Conservation (phyloP, 1,139 yeast species). For the Debaryomyces coudertii region DNA sequence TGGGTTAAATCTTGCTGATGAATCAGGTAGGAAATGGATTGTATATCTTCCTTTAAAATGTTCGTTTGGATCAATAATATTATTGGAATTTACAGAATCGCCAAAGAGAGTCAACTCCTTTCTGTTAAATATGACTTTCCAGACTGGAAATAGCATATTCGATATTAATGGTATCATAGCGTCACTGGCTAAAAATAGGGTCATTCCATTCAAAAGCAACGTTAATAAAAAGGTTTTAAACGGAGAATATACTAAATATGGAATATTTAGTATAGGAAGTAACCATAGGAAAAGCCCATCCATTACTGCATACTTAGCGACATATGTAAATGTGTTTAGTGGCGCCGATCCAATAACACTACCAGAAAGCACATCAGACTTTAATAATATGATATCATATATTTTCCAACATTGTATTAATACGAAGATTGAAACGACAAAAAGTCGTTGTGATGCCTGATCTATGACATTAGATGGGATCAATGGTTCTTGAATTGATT, state of each 20-base stretch:
- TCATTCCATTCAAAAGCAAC: conserved; percentile 35
- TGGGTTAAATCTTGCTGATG: conserved; percentile 84
- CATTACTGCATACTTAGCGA: conserved; percentile 68
- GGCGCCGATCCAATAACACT: conserved; percentile 19
- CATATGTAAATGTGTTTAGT: conserved; percentile 57
- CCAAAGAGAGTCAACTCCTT: conserved; percentile 77
- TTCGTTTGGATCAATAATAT: conserved; percentile 60
- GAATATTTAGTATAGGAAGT: conserved; percentile 75
- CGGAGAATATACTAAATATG: conserved; percentile 66
- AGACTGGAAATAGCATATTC: conserved; percentile 37
- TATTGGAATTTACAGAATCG: conserved; percentile 42
- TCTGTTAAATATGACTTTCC: conserved; percentile 49
- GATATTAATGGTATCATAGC: conserved; percentile 40
- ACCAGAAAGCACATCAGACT: conserved; percentile 30
- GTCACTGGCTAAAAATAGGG: conserved; percentile 48
- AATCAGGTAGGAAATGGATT: conserved; percentile 87
- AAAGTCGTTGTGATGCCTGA: conserved; percentile 77
- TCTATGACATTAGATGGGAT: conserved; percentile 65
- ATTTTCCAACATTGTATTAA: conserved; percentile 81
- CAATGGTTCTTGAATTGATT: conserved; percentile 24
- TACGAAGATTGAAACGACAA: conserved; percentile 65
- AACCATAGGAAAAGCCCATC: conserved; percentile 73
- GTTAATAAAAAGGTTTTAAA: conserved; percentile 52
- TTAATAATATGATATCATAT: conserved; percentile 62
- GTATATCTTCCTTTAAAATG: conserved; percentile 87